Base-by-base conservation (phyloP, 2,329 filamentous ascomycete species). In the Ophiocordyceps camponoti-rufipedis region DNA sequence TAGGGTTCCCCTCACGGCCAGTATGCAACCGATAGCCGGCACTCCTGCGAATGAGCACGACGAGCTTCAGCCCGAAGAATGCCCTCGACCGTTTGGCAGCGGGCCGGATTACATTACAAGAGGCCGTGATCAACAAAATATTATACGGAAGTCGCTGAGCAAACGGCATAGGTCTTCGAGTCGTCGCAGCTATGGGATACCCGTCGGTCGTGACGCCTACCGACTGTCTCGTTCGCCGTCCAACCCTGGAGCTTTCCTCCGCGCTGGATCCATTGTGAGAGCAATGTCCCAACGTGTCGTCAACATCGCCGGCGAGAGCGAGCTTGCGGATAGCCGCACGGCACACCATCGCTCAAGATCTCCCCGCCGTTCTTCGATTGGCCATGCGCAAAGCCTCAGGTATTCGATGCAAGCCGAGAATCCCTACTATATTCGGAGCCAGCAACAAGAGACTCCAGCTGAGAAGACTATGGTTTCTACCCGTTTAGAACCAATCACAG, bases 281-380 rank as follows among this genome's bases (percentile, higher is more conserved):
- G 78, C 78, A 49, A 94, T 98, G 78, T 96, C 93, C 31, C 88
- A 95, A 65, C 85, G 91, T 67, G 88, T 98, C 46, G 91, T 98
- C 56, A 96, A 96, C 57, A 75, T 98, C 54, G 94, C 87, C 63
- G 94, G 94, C 58, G 91, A 96, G 56, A 82, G 81, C 5, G 85
- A 95, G 54, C 67, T 85, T 18, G 70, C 88, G 14, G 86, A 94
- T 58, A 78, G 82, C 50, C 78, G 75, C 44, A 71, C 79, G 23
- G 72, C 76, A 40, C 71, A 76, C 43, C 66, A 68, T 67, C 80
- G 67, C 59, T 81, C 65, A 60, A 75, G 59, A 53, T 79, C 66
- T 53, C 67, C 74, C 28, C 69, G 71, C 48, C 63, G 51, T 52
- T 72, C 63, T 8, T 54, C 58, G 14, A 62, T 51, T 43, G 52